Evolutionary conservation across 495 filamentous ascomycete genomes (phyloP).

Genomic region (Penicillium ochrochloron): DNA sequence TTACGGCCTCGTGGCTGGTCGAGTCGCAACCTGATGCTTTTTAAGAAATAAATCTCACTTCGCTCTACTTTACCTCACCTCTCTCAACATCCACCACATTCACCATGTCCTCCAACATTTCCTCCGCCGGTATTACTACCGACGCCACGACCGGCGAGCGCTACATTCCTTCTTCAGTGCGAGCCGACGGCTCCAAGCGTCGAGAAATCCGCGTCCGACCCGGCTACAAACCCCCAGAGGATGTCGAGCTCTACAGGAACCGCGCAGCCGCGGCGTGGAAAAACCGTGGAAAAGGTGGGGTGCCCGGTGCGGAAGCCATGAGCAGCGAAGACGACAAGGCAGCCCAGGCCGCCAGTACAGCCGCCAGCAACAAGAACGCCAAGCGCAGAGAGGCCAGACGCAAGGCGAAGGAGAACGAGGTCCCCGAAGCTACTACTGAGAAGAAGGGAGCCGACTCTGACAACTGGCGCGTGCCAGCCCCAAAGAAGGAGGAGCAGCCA

Average conservation of each 20-base stretch:
- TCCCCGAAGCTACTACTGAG: slow-evolving; percentile 39
- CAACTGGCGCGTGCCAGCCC: slow-evolving; percentile 35
- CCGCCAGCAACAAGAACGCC: slow-evolving; percentile 84
- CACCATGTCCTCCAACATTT: slow-evolving; percentile 38
- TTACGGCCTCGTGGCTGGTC: neutral
- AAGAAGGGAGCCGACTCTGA: slow-evolving; percentile 42
- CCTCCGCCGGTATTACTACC: slow-evolving; percentile 73
- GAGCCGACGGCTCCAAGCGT: slow-evolving; percentile 84
- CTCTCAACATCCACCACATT: neutral
- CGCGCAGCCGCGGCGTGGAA: slow-evolving; percentile 85
- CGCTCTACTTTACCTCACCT: neutral
- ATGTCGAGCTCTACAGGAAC: slow-evolving; percentile 96
- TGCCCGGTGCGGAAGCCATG: slow-evolving; percentile 76
- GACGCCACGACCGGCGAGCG: slow-evolving; percentile 74
- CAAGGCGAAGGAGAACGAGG: slow-evolving; percentile 71
- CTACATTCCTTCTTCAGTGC: slow-evolving; percentile 83
- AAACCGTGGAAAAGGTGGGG: slow-evolving; percentile 72
- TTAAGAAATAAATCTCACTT: neutral
- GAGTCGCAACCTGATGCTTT: neutral
- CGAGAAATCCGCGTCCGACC: slow-evolving; percentile 92
- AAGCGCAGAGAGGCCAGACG: slow-evolving; percentile 89
- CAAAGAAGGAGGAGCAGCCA: slow-evolving; percentile 40
- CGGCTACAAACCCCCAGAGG: slow-evolving; percentile 93
- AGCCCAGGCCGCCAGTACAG: slow-evolving; percentile 46
- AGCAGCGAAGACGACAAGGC: slow-evolving; percentile 55